Evolutionary conservation across 2,329 filamentous ascomycete species (phyloP).

Genomic region (Fusarium sacchari): DNA sequence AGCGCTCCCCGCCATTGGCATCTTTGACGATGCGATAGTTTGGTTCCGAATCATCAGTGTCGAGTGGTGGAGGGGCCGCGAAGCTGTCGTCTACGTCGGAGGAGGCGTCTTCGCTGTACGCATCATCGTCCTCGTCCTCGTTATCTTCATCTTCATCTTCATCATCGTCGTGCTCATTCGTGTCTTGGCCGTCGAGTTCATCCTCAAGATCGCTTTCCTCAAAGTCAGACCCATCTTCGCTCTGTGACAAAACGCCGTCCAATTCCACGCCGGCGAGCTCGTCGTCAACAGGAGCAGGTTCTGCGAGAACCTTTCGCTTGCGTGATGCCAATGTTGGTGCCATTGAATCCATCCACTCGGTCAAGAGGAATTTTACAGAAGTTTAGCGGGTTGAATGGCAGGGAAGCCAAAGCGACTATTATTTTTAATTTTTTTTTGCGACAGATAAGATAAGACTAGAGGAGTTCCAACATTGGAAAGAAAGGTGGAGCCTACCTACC

Average conservation of each 20-base stretch:
- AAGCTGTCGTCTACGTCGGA: slow-evolving; percentile 52
- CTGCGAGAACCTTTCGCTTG: slow-evolving; percentile 39
- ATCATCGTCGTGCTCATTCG: slow-evolving; percentile 1
- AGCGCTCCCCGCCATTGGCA: slow-evolving; percentile 90
- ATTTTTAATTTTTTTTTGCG: slow-evolving; percentile 8
- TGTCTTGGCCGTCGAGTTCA: slow-evolving; percentile 44
- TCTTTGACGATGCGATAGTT: slow-evolving; percentile 73
- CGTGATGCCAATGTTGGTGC: slow-evolving; percentile 34
- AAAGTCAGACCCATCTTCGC: slow-evolving; percentile 67
- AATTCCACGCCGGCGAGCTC: slow-evolving; percentile 58
- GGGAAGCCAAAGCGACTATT: neutral
- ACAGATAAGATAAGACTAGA: slow-evolving; percentile 29
- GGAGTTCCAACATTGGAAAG: neutral
- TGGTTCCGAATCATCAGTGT: slow-evolving; percentile 55
- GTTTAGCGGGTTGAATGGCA: neutral
- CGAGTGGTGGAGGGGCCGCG: slow-evolving; percentile 44
- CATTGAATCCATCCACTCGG: slow-evolving; percentile 24
- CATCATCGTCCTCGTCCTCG: slow-evolving; percentile 45
- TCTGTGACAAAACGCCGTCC: slow-evolving; percentile 66
- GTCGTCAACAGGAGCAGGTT: slow-evolving; percentile 25
- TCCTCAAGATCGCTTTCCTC: slow-evolving; percentile 52
- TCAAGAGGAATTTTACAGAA: slow-evolving; percentile 1
- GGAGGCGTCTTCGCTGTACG: slow-evolving; percentile 40
- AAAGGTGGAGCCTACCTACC: neutral
- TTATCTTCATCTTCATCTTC: slow-evolving; percentile 55